Percentiles rank a stretch among this genome's conserved stretches.
phyloP scores from a whole-genome alignment of 345 rosid genomes.

The Anacardium occidentale region DNA sequence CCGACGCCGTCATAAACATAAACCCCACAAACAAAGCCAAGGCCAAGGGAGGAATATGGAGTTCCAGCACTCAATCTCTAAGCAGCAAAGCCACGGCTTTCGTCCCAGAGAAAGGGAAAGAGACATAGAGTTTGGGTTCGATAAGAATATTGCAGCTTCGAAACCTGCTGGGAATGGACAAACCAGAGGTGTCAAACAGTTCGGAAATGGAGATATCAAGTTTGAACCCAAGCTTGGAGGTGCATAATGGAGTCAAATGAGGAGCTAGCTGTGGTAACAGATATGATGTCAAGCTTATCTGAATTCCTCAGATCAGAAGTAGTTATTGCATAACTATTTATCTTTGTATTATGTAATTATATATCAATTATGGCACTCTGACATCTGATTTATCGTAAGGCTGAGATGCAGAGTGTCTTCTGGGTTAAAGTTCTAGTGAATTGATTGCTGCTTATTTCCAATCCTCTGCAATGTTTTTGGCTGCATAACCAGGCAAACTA shows the following conservation, averaged over 20 bases:
- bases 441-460: not conserved
- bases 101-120: constrained; percentile 28
- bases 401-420: no score
- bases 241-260: constrained; percentile 5
- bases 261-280: not conserved
- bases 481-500: no score
- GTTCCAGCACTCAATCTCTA: constrained; percentile 29
- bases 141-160: constrained; percentile 28
- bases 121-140: constrained; percentile 47
- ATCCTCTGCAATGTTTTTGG: no score
- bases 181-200: constrained; percentile 28
- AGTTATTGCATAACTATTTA: not conserved
- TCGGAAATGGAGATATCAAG: constrained; percentile 15
- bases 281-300: not conserved
- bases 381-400: no score
- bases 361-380: no score
- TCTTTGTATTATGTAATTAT: not conserved
- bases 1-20: constrained; percentile 19
- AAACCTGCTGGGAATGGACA: constrained; percentile 26
- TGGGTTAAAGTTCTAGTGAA: no score
- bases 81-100: constrained; percentile 15
- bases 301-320: not conserved
- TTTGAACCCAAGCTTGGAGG: constrained; percentile 14
- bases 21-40: constrained; percentile 16
- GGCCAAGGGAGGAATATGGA: constrained; percentile 18